A percentile compares a stretch with the other conserved stretches of the same genome.
These are phyloP conservation scores for Podospora comata DNA, from an alignment of 495 filamentous ascomycete species.

Conservation along the genomic window DNA sequence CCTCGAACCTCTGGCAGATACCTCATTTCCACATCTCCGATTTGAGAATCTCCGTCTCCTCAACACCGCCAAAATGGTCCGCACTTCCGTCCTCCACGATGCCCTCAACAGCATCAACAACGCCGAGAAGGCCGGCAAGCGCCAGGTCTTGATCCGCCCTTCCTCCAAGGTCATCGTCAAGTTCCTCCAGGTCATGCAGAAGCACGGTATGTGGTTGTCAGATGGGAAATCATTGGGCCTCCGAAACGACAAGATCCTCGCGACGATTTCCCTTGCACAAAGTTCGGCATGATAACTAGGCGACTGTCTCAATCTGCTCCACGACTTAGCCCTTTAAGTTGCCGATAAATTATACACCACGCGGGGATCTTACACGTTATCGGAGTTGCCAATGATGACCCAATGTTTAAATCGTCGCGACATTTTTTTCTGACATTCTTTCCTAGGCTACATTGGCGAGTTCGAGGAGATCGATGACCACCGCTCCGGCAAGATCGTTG, in stretches of 20 bases:
- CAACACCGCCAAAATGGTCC: constrained; percentile 83
- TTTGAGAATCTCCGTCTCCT: constrained; percentile 68
- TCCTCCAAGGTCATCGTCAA: constrained; percentile 99
- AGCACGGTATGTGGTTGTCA: constrained; percentile 75
- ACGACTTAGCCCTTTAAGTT: constrained; percentile 99
- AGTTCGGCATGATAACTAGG: constrained; percentile 99
- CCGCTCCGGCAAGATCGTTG: constrained; percentile 96
- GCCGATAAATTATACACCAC: constrained; percentile 73
- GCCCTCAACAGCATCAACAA: constrained; percentile 99
- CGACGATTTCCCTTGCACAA: constrained; percentile 4
- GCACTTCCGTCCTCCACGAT: constrained; percentile 98
- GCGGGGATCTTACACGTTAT: constrained; percentile 92
- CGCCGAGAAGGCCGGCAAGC: constrained; percentile 98
- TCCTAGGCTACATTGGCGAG: constrained; percentile 95
- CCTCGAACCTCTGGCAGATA: constrained; percentile 55
- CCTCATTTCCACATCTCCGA: constrained; percentile 62
- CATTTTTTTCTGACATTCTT: constrained; percentile 58
- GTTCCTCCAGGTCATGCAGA: constrained; percentile 98
- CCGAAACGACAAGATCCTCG: constrained; percentile 25
- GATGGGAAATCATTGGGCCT: constrained; percentile 28
- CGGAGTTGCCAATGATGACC: constrained; percentile 64
- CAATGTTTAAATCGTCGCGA: constrained; percentile 90
- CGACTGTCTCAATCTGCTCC: constrained; percentile 68
- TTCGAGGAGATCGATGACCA: constrained; percentile 99
- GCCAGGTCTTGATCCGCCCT: constrained; percentile 94